phyloP scores from a whole-genome alignment of 352 stramenopile species.

The Pythium coloratum region DNA sequence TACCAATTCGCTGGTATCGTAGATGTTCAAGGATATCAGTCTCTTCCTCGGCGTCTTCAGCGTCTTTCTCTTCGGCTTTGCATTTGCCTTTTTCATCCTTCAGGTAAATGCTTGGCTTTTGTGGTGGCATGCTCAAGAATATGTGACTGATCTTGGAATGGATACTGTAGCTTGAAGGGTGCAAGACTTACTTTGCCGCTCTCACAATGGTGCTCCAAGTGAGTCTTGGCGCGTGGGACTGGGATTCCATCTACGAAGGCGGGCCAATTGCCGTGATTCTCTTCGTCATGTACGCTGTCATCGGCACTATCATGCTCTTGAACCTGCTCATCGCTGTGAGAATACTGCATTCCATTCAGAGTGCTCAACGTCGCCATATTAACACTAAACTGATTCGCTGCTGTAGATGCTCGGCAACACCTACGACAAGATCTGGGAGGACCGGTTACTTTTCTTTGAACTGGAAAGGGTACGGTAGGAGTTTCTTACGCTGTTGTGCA shows the following conservation, averaged over 20 bases:
- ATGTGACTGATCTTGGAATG: background rate
- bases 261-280: slow-evolving; percentile 64
- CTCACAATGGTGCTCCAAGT: slow-evolving; percentile 69
- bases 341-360: background rate
- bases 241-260: slow-evolving; percentile 68
- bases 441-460: slow-evolving; percentile 78
- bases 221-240: slow-evolving; percentile 76
- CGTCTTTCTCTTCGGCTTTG: slow-evolving; percentile 72
- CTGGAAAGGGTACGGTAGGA: slow-evolving; percentile 55
- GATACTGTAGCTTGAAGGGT: slow-evolving; percentile 57
- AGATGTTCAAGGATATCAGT: slow-evolving; percentile 84
- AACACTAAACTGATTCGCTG: too few relatives aligned
- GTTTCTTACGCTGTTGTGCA: background rate
- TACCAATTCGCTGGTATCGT: background rate
- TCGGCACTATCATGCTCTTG: slow-evolving; percentile 83
- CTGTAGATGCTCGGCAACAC: slow-evolving; percentile 80
- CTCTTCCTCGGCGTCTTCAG: slow-evolving; percentile 77
- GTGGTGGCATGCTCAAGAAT: background rate
- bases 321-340: slow-evolving; percentile 76
- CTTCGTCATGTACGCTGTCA: slow-evolving; percentile 73
- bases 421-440: slow-evolving; percentile 86
- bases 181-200: slow-evolving; percentile 56
- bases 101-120: slow-evolving; percentile 36
- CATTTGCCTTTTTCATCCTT: slow-evolving; percentile 82
- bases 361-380: too few relatives aligned